Conservation (phyloP, 2,329 filamentous ascomycete genomes). For the Aspergillus latus region DNA sequence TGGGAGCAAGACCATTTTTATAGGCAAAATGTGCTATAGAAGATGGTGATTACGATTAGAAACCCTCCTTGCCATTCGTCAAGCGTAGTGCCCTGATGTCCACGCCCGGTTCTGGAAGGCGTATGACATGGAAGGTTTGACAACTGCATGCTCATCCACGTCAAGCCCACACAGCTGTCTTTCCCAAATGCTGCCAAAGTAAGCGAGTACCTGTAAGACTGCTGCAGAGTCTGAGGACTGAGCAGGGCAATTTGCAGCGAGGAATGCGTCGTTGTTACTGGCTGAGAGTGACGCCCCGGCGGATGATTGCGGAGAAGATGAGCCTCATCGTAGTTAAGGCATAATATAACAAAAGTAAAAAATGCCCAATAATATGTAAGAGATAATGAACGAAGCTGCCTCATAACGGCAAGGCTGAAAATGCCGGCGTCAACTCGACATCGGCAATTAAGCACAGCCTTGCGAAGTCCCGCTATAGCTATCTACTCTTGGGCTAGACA, state of each 20-base stretch:
- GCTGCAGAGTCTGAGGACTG: not conserved
- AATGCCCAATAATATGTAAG: not conserved
- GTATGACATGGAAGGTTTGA: not conserved
- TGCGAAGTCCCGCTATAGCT: not conserved
- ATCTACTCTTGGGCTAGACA: not conserved
- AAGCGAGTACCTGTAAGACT: not conserved
- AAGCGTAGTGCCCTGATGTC: not conserved
- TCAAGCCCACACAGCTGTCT: not conserved
- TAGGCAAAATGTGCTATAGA: not conserved
- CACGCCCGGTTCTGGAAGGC: not conserved
- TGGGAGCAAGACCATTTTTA: not conserved
- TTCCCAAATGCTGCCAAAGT: not conserved
- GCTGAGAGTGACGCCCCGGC: not conserved
- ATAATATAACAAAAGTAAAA: not conserved
- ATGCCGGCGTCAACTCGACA: not conserved
- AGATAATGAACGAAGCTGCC: not conserved
- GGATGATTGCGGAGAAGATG: not conserved
- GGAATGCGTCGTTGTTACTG: not conserved
- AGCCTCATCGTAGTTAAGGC: constrained; percentile 2
- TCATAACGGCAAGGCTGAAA: constrained; percentile 5
- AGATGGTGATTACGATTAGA: not conserved
- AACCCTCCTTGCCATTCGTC: not conserved
- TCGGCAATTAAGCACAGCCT: not conserved
- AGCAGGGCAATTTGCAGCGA: not conserved
- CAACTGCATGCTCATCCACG: not conserved